A percentile compares a stretch with the other conserved stretches of the same genome.
These are phyloP conservation scores for Pulveroboletus sp. DNA, from an alignment of 768 basidiomycete species.

Conservation along the genomic window DNA sequence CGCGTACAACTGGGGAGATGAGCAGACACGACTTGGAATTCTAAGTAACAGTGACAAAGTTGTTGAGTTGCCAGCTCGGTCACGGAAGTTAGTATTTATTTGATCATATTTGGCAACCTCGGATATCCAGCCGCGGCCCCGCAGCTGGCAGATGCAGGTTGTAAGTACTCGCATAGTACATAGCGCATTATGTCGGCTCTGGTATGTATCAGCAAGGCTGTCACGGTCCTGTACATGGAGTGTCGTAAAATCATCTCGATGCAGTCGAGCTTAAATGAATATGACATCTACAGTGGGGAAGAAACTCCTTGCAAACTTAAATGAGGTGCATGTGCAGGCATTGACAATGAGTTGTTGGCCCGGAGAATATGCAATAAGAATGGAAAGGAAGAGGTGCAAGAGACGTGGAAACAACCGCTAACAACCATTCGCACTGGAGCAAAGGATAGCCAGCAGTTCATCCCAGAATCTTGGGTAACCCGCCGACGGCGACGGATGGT, in stretches of 20 bases:
- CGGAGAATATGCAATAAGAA: neutral
- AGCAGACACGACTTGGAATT: neutral
- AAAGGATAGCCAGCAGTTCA: conserved; percentile 34
- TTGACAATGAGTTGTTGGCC: conserved; percentile 6
- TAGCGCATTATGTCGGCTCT: too few relatives aligned
- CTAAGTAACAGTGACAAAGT: neutral
- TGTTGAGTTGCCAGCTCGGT: too few relatives aligned
- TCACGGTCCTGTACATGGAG: too few relatives aligned
- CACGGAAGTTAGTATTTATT: conserved; percentile 18
- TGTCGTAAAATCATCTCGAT: neutral
- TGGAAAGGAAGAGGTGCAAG: conserved; percentile 6
- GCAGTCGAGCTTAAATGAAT: neutral
- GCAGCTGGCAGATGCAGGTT: too few relatives aligned
- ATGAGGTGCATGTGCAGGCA: too few relatives aligned
- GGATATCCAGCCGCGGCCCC: too few relatives aligned
- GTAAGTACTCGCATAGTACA: too few relatives aligned
- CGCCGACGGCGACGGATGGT: conserved; percentile 4
- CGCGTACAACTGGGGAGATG: too few relatives aligned
- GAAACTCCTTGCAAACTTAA: too few relatives aligned
- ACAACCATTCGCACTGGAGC: conserved; percentile 29
- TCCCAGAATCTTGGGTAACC: conserved; percentile 22
- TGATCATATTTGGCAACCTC: conserved; percentile 20
- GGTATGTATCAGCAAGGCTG: too few relatives aligned
- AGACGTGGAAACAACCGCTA: conserved; percentile 30
- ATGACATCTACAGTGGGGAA: neutral